Evolutionary conservation across 805 yeast genomes (phyloP).

Genomic region (Starmerella riodocensis): DNA sequence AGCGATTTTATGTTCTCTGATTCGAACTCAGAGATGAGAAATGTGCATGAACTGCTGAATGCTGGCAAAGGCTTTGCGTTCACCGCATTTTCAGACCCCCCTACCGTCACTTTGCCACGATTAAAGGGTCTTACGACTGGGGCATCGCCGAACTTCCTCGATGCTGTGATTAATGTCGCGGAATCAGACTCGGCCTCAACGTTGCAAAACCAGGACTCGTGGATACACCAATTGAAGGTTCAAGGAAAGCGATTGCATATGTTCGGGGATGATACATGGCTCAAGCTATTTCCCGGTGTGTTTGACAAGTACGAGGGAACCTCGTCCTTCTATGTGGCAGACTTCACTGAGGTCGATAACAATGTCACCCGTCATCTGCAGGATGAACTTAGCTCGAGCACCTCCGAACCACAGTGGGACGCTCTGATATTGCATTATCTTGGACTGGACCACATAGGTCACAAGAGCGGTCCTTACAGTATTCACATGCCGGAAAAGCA

Average conservation of each 20-base stretch:
- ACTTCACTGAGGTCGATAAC: slow-evolving; percentile 82
- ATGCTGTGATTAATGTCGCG: slow-evolving; percentile 85
- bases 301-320: slow-evolving; percentile 72
- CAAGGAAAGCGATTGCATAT: slow-evolving; percentile 46
- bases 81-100: slow-evolving; percentile 88
- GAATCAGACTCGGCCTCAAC: slow-evolving; percentile 71
- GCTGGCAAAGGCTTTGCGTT: slow-evolving; percentile 68
- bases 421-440: slow-evolving; percentile 75
- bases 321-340: slow-evolving; percentile 85
- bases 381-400: slow-evolving; percentile 35
- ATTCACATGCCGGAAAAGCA: slow-evolving; percentile 72
- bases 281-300: slow-evolving; percentile 64
- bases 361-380: slow-evolving; percentile 84
- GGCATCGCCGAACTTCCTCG: slow-evolving; percentile 83
- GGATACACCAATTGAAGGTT: slow-evolving; percentile 56
- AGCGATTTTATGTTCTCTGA: slow-evolving; percentile 70
- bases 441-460: slow-evolving; percentile 96
- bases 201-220: slow-evolving; percentile 65
- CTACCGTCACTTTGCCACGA: slow-evolving; percentile 91
- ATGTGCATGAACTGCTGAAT: slow-evolving; percentile 51
- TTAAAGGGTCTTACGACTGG: slow-evolving; percentile 67
- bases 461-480: slow-evolving; percentile 84
- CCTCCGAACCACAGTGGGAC: slow-evolving; percentile 49
- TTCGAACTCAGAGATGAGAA: slow-evolving; percentile 44
- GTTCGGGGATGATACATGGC: slow-evolving; percentile 98